These are phyloP conservation scores for Clarkia xantiana DNA, from an alignment of 345 rosid species.

Conservation along the genomic window DNA sequence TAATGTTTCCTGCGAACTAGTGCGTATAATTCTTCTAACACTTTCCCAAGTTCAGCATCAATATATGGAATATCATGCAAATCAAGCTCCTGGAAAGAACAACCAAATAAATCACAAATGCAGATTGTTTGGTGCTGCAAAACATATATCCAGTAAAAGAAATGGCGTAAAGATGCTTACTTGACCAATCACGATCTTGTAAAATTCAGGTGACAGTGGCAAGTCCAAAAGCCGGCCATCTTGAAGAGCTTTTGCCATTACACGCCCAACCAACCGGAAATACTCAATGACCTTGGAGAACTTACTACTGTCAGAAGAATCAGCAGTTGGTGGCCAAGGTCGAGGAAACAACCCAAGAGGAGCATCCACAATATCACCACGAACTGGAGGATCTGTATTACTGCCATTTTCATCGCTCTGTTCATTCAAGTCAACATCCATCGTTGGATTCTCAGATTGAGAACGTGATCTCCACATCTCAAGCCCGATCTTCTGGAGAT, in stretches of 20 bases:
- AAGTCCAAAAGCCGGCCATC: constrained; percentile 95
- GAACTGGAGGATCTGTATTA: constrained; percentile 16
- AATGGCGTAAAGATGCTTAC: constrained; percentile 23
- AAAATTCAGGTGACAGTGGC: constrained; percentile 69
- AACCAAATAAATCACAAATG: not conserved
- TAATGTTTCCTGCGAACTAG: constrained; percentile 66
- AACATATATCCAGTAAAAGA: not conserved
- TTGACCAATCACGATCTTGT: constrained; percentile 81
- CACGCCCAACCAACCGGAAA: constrained; percentile 89
- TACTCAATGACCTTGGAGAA: constrained; percentile 60
- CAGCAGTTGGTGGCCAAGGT: constrained; percentile 76
- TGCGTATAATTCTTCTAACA: constrained; percentile 63
- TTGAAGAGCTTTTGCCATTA: constrained; percentile 99
- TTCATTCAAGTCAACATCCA: constrained; percentile 52
- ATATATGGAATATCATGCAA: constrained; percentile 65
- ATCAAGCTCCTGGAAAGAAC: constrained; percentile 84
- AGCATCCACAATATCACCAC: constrained; percentile 47
- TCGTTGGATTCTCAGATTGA: constrained; percentile 25
- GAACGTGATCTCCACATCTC: constrained; percentile 90
- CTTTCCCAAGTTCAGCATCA: constrained; percentile 80
- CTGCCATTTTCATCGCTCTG: constrained; percentile 26
- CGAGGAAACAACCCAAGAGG: constrained; percentile 86
- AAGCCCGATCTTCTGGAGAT: constrained; percentile 66
- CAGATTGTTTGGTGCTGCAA: not conserved
- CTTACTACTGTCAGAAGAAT: constrained; percentile 61